Conservation (phyloP, 2,329 filamentous ascomycete species). For the Mycosphaerella sp. region DNA sequence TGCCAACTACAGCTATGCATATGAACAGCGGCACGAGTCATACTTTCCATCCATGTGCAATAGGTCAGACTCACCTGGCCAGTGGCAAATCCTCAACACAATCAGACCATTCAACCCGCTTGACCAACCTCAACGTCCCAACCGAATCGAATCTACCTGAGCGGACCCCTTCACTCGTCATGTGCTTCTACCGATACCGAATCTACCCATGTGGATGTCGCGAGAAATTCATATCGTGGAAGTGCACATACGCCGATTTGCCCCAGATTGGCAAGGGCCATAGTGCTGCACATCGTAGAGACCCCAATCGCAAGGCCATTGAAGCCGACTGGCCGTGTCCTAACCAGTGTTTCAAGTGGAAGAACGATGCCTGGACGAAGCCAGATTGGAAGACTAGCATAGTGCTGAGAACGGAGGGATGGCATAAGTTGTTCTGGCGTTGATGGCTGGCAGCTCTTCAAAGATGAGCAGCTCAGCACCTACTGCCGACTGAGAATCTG, state of each 20-base stretch:
- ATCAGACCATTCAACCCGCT: not conserved
- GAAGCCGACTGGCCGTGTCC: not conserved
- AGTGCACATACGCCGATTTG: slow-evolving; percentile 7
- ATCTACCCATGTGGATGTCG: slow-evolving; percentile 9
- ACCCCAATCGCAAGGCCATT: slow-evolving; percentile 1
- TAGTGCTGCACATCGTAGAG: slow-evolving; percentile 2
- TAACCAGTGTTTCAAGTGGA: slow-evolving; percentile 1
- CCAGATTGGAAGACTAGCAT: slow-evolving; percentile 9
- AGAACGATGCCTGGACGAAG: slow-evolving; percentile 3
- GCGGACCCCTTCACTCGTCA: not conserved
- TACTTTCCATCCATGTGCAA: not conserved
- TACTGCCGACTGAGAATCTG: not conserved
- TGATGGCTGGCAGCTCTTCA: not conserved
- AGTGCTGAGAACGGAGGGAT: slow-evolving; percentile 1
- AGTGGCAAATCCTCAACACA: not conserved
- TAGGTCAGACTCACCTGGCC: not conserved
- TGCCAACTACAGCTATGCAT: not conserved
- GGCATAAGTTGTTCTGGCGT: slow-evolving; percentile 5
- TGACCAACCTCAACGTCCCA: slow-evolving; percentile 3
- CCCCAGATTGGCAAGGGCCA: slow-evolving; percentile 7
- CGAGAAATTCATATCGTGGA: slow-evolving; percentile 8
- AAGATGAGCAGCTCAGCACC: not conserved
- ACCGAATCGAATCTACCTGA: not conserved
- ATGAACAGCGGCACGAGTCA: slow-evolving; percentile 2
- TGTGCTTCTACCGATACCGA: slow-evolving; percentile 13